Evolutionary conservation across 129 eudicot species (phyloP).

Genomic region (Deinandra increscens): DNA sequence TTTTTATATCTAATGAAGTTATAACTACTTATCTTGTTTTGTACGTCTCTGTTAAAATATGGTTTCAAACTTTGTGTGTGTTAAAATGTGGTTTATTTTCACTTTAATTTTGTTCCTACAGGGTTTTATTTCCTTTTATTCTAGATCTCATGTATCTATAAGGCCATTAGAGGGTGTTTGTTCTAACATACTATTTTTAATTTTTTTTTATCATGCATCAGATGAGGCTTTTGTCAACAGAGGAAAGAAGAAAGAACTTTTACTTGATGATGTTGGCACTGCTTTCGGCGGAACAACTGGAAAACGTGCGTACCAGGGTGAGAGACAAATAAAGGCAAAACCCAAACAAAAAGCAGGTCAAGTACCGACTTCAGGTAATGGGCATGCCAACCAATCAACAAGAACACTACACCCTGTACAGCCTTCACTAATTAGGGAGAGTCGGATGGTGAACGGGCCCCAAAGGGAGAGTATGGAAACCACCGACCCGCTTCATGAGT

Average conservation of each 20-base stretch:
- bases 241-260: slow-evolving; percentile 76
- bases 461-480: slow-evolving; percentile 33
- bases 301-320: slow-evolving; percentile 59
- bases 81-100: background rate
- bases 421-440: slow-evolving; percentile 53
- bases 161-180: background rate
- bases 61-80: background rate
- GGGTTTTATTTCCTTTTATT: background rate
- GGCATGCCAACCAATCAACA: slow-evolving; percentile 28
- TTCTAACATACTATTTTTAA: slow-evolving; percentile 19
- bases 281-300: slow-evolving; percentile 61
- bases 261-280: slow-evolving; percentile 68
- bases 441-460: slow-evolving; percentile 32
- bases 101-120: background rate
- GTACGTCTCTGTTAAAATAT: too few species aligned
- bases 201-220: slow-evolving; percentile 29
- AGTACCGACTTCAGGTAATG: slow-evolving; percentile 49
- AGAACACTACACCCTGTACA: slow-evolving; percentile 49
- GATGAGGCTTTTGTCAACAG: slow-evolving; percentile 73
- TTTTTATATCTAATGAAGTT: too few species aligned
- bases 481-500: slow-evolving; percentile 43
- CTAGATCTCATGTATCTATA: background rate
- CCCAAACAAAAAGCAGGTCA: slow-evolving; percentile 72
- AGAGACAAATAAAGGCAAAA: slow-evolving; percentile 60
- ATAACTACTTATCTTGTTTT: too few species aligned